Evolutionary conservation across 2,329 filamentous ascomycete species (phyloP).

Genomic region (Cercospora sesami): DNA sequence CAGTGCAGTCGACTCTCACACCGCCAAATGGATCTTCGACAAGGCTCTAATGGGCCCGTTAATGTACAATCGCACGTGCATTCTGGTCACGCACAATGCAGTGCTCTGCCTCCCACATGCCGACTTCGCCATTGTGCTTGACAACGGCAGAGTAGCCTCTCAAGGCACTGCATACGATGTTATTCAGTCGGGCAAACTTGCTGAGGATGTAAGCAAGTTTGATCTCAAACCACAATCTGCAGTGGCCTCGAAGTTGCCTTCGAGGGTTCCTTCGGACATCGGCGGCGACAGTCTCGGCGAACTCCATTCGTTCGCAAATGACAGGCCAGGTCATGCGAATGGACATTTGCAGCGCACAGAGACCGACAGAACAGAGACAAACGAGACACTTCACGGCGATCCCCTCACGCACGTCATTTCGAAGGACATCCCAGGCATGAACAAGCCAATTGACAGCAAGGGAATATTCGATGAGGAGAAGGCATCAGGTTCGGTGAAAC

Average conservation of each 20-base stretch:
- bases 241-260: slow-evolving; percentile 70
- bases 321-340: slow-evolving; percentile 48
- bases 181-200: slow-evolving; percentile 82
- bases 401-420: slow-evolving; percentile 51
- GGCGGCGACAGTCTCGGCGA: slow-evolving; percentile 52
- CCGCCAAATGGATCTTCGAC: slow-evolving; percentile 96
- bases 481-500: slow-evolving; percentile 81
- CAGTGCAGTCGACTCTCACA: slow-evolving; percentile 95
- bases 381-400: slow-evolving; percentile 43
- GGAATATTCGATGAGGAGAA: slow-evolving; percentile 71
- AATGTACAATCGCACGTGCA: slow-evolving; percentile 86
- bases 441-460: slow-evolving; percentile 40
- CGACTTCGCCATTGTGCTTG: slow-evolving; percentile 77
- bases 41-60: slow-evolving; percentile 86
- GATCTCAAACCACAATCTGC: slow-evolving; percentile 67
- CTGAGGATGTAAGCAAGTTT: slow-evolving; percentile 74
- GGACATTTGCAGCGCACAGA: slow-evolving; percentile 42
- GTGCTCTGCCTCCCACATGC: slow-evolving; percentile 80
- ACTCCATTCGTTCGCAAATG: slow-evolving; percentile 30
- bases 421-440: slow-evolving; percentile 42
- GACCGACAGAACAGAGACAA: slow-evolving; percentile 35
- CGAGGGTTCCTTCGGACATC: slow-evolving; percentile 73
- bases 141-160: slow-evolving; percentile 76
- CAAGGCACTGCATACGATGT: slow-evolving; percentile 79
- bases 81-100: slow-evolving; percentile 93